Base-by-base conservation (phyloP, 305 asterid genomes). In the Rubia tinctorum region DNA sequence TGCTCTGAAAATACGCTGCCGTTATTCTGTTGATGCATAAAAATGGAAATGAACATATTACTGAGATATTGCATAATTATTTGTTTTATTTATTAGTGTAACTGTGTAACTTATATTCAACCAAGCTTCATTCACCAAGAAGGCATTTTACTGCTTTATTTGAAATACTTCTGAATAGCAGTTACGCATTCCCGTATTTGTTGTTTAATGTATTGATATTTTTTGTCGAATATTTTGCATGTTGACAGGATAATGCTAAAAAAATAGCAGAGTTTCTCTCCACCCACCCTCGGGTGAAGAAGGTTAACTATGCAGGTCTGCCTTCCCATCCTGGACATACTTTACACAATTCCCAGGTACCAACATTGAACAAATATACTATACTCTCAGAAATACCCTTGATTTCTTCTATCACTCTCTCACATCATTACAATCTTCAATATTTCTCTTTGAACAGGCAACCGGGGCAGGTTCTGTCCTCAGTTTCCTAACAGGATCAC, bases 391-490 rank as follows among this genome's bases (percentile, higher is more conserved):
- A 23, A 14, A 1, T 27, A 30, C 1, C 20, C 3, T 68, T 2
- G 13, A 17, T 30, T 44, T 42, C n/a, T 39, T 8, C 7, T 51
- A 43, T 40, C 1, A 40, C 53, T 69, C 56, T 60, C 58, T 13
- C n/a, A n/a, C n/a, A n/a, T n/a, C n/a, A n/a, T 69, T 20, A 30
- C 25, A 62, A 62, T 58, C 44, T 59, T 56, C 43, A 14, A 1
- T 53, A 56, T 75, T 66, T 22, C 63, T 34, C 10, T 17, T 72
- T n/a, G 30, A 84, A 76, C 86, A 92, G 98, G 96, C 98, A 1
- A 95, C 77, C 67, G 99, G 98, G 73, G 97, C 99, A 53, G 99
- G 98, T 70, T 90, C 98, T 11, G 98, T 95, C 71, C 85, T 95
- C n/a, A 95, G 99, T 88, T 95, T 95, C 79, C 71, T 81, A 73